Percentiles rank a stretch among this genome's conserved stretches.
Conservation (phyloP, 768 basidiomycete species). For the Naganishia onofrii region DNA sequence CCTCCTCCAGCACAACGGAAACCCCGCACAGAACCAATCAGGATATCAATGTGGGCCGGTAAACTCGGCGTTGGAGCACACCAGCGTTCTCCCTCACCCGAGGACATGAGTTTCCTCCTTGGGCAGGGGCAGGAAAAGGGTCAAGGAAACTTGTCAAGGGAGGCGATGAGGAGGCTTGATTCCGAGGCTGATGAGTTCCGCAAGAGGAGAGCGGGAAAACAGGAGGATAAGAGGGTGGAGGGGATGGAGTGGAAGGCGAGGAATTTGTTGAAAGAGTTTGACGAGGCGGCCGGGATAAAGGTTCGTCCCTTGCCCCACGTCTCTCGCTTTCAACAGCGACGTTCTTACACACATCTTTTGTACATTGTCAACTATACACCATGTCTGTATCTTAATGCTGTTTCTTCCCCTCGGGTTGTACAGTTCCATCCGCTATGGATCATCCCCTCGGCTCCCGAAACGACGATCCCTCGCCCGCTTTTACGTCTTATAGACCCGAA, state of each 20-base stretch:
- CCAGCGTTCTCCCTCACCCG: constrained; percentile 42
- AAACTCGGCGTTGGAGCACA: constrained; percentile 40
- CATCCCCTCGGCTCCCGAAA: constrained; percentile 39
- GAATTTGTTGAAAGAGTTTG: constrained; percentile 40
- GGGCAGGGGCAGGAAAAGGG: constrained; percentile 11
- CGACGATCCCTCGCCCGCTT: constrained; percentile 43
- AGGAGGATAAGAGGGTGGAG: constrained; percentile 41
- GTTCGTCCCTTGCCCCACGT: constrained; percentile 34
- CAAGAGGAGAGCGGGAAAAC: constrained; percentile 38
- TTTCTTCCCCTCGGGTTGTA: neutral
- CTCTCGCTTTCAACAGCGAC: neutral
- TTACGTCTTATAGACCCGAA: constrained; percentile 42
- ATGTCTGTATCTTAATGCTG: too few species aligned
- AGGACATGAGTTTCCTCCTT: constrained; percentile 27
- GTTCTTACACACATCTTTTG: too few species aligned
- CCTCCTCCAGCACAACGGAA: neutral
- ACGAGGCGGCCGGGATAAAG: constrained; percentile 41
- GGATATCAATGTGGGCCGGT: constrained; percentile 33
- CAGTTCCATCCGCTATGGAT: constrained; percentile 52
- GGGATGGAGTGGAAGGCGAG: constrained; percentile 42
- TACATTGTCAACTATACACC: too few species aligned
- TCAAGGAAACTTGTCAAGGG: constrained; percentile 19
- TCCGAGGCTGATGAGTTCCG: constrained; percentile 43
- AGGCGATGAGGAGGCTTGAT: constrained; percentile 34
- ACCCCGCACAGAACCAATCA: constrained; percentile 25